These are phyloP conservation scores for Tolypocladium pustulatum DNA, from an alignment of 2,329 filamentous ascomycete species.

Conservation along the genomic window DNA sequence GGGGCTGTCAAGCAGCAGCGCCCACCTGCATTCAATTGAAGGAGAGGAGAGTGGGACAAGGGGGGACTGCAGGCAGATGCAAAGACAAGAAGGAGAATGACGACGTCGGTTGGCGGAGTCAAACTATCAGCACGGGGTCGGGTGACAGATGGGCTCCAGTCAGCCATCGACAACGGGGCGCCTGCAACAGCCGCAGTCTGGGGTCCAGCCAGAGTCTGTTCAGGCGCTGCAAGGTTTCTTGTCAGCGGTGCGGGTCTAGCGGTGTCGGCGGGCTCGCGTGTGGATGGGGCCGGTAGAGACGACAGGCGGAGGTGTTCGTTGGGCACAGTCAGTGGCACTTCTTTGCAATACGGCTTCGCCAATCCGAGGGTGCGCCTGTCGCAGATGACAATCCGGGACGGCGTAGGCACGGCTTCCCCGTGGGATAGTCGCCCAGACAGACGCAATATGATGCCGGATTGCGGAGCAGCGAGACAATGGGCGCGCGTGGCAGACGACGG, in stretches of 20 bases:
- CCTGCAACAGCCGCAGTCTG: neutral
- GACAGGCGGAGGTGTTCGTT: neutral
- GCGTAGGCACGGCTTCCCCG: neutral
- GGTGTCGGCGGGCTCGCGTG: neutral
- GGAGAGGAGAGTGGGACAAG: conserved; percentile 11
- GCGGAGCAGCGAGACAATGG: neutral
- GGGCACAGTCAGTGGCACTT: neutral
- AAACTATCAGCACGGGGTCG: conserved; percentile 15
- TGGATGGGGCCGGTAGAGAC: neutral
- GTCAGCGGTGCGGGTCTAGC: neutral
- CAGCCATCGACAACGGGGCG: neutral
- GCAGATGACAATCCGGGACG: conserved; percentile 3
- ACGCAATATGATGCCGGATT: conserved; percentile 3
- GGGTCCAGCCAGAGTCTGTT: neutral
- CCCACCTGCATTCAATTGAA: conserved; percentile 40
- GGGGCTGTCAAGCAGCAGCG: conserved; percentile 72
- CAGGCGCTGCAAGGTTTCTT: neutral
- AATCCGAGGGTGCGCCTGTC: neutral
- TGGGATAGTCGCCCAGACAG: neutral
- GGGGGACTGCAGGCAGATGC: conserved; percentile 21
- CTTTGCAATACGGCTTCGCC: neutral
- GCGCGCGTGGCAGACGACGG: neutral
- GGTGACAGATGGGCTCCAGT: conserved; percentile 9
- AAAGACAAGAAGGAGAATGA: conserved; percentile 8
- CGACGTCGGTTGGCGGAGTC: conserved; percentile 13